Conservation (phyloP, 2,329 filamentous ascomycete species). For the Diaporthe ilicicola region DNA sequence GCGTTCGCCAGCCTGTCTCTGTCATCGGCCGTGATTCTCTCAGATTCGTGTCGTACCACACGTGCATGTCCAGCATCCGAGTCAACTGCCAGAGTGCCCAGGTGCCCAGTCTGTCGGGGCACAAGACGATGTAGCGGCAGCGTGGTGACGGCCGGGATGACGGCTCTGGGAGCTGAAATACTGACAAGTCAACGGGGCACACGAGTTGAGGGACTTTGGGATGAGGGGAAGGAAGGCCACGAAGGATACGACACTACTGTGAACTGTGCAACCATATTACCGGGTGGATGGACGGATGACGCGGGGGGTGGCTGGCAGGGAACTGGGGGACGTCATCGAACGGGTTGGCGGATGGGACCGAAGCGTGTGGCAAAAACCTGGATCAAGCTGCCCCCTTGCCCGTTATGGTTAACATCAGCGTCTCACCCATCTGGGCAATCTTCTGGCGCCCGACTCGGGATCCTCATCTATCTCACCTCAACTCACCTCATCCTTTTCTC, state of each 20-base stretch:
- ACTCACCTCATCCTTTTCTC: not conserved
- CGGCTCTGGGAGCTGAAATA: slow-evolving; percentile 2
- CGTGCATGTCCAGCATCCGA: not conserved
- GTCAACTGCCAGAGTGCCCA: slow-evolving; percentile 12
- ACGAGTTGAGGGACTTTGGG: not conserved
- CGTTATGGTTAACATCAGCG: slow-evolving; percentile 6
- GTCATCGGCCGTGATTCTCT: not conserved
- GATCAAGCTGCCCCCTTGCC: slow-evolving; percentile 14
- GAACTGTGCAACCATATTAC: slow-evolving; percentile 15
- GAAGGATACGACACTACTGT: not conserved
- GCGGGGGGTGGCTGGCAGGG: slow-evolving; percentile 10
- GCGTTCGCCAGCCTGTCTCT: not conserved
- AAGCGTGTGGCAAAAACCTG: slow-evolving; percentile 18
- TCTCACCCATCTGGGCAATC: slow-evolving; percentile 17
- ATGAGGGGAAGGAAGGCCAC: not conserved
- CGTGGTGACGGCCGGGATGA: slow-evolving; percentile 8
- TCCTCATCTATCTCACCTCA: too few relatives aligned
- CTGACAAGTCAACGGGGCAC: slow-evolving; percentile 10
- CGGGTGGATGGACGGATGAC: not conserved
- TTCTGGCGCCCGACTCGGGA: not conserved
- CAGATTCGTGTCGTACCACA: not conserved
- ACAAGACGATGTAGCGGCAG: slow-evolving; percentile 4
- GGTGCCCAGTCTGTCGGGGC: slow-evolving; percentile 9
- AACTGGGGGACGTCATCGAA: slow-evolving; percentile 19
- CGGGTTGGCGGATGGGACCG: slow-evolving; percentile 17